A percentile compares a stretch with the other conserved stretches of the same genome.
These are phyloP conservation scores for Cenchrus purpureus DNA, from an alignment of 176 grass and related monocot species.

Conservation along the genomic window DNA sequence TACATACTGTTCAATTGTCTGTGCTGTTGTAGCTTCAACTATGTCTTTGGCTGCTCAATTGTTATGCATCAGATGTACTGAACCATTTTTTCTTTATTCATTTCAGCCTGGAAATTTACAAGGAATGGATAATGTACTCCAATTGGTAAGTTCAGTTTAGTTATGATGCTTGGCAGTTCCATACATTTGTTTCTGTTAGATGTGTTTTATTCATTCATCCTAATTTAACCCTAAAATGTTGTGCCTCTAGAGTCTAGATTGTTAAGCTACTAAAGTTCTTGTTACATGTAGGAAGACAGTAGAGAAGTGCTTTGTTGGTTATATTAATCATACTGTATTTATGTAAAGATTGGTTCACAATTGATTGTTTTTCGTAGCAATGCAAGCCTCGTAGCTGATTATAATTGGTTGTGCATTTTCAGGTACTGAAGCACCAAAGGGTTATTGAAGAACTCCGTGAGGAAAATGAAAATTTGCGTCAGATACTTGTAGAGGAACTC, in stretches of 20 bases:
- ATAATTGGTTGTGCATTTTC: constrained; percentile 1
- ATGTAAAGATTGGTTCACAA: neutral
- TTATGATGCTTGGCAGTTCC: neutral
- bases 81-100: constrained; percentile 15
- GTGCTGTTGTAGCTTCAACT: constrained; percentile 5
- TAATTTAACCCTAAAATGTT: constrained; percentile 7
- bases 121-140: constrained; percentile 63
- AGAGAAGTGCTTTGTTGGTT: neutral
- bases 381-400: constrained; percentile 12
- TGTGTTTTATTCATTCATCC: constrained; percentile 12
- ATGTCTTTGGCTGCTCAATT: constrained; percentile 9
- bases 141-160: constrained; percentile 68
- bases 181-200: constrained; percentile 5
- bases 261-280: constrained; percentile 4
- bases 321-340: constrained; percentile 12
- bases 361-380: neutral
- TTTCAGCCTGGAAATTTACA: constrained; percentile 64
- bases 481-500: constrained; percentile 77
- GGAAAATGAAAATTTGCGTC: constrained; percentile 75
- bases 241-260: neutral
- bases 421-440: constrained; percentile 87
- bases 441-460: constrained; percentile 71
- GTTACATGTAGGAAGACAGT: neutral
- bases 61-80: neutral
- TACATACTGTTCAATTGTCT: neutral